Percentiles rank a stretch among this genome's conserved stretches.
phyloP scores from a whole-genome alignment of 2,329 filamentous ascomycete genomes.

The Madurella fahalii region DNA sequence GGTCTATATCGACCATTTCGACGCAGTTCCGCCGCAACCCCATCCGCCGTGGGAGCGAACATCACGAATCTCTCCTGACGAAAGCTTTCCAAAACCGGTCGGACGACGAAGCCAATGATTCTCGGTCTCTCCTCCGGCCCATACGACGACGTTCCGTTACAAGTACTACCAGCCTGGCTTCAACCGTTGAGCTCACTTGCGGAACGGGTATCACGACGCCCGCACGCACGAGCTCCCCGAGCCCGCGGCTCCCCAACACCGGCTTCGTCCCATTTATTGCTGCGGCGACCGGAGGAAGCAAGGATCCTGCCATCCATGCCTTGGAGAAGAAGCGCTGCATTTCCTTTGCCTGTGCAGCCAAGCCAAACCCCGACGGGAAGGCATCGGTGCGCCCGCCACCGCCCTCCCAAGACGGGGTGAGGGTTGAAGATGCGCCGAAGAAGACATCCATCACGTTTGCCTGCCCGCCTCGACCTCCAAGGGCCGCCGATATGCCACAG shows the following conservation, averaged over 20 bases:
- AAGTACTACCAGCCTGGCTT: conserved; percentile 76
- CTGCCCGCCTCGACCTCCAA: conserved; percentile 54
- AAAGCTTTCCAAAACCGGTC: conserved; percentile 70
- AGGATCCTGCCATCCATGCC: conserved; percentile 57
- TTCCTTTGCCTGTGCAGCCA: conserved; percentile 80
- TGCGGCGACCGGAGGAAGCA: conserved; percentile 29
- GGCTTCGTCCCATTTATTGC: conserved; percentile 39
- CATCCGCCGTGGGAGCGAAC: conserved; percentile 47
- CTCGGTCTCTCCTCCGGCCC: conserved; percentile 34
- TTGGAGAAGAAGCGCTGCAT: conserved; percentile 82
- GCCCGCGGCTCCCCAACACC: conserved; percentile 70
- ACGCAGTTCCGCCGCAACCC: conserved; percentile 45
- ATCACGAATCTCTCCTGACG: conserved; percentile 79
- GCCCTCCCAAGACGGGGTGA: conserved; percentile 28
- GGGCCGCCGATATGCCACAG: conserved; percentile 27
- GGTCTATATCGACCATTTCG: conserved; percentile 25
- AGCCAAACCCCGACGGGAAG: conserved; percentile 47
- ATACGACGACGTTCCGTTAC: conserved; percentile 61
- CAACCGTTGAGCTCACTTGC: conserved; percentile 89
- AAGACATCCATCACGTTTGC: conserved; percentile 72
- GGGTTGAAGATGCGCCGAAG: conserved; percentile 41
- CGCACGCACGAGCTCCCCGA: conserved; percentile 80
- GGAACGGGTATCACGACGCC: conserved; percentile 89
- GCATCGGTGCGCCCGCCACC: conserved; percentile 35
- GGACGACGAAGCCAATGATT: conserved; percentile 49